Percentiles rank a stretch among this genome's conserved stretches.
Evolutionary conservation across 1,139 yeast genomes (phyloP).

Genomic region (Kodamaea derodonti): DNA sequence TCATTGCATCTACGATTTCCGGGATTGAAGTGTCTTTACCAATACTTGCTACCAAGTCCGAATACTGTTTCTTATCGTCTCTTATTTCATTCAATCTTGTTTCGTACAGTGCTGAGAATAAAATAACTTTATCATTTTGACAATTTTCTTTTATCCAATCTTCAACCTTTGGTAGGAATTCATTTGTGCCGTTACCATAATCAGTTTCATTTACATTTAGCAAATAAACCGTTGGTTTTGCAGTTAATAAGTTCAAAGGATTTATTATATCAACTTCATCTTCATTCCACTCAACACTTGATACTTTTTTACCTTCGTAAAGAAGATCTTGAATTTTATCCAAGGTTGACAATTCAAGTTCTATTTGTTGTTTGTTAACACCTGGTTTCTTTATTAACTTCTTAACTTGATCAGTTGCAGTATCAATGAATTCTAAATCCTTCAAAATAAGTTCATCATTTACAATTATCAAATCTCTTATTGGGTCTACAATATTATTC

Average conservation of each 20-base stretch:
- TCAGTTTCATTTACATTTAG: slow-evolving; percentile 61
- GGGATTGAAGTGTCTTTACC: slow-evolving; percentile 37
- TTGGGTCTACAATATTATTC: slow-evolving; percentile 57
- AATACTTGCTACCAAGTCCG: slow-evolving; percentile 11
- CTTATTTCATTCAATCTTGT: slow-evolving; percentile 20
- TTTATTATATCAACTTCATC: slow-evolving; percentile 58
- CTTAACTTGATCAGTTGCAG: slow-evolving; percentile 43
- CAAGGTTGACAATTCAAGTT: slow-evolving; percentile 44
- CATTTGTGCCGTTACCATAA: slow-evolving; percentile 41
- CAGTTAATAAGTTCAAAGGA: slow-evolving; percentile 58
- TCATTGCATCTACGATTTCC: slow-evolving; percentile 55
- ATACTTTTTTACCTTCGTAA: slow-evolving; percentile 57
- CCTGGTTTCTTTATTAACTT: slow-evolving; percentile 42
- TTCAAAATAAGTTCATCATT: slow-evolving; percentile 70
- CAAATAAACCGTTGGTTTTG: slow-evolving; percentile 64
- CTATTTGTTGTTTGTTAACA: slow-evolving; percentile 24
- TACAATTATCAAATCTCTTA: slow-evolving; percentile 63
- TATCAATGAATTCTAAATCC: slow-evolving; percentile 65
- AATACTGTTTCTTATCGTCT: slow-evolving; percentile 16
- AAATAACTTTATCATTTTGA: slow-evolving; percentile 50
- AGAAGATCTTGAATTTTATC: slow-evolving; percentile 47
- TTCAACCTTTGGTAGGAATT: slow-evolving; percentile 39
- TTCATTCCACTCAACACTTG: slow-evolving; percentile 42
- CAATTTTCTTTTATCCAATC: slow-evolving; percentile 55
- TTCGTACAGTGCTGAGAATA: slow-evolving; percentile 63